Evolutionary conservation across 1,284 basidiomycete genomes (phyloP), one percentile per base, ranked within the genome.

Genomic region (Macrocystidia cucumis): DNA sequence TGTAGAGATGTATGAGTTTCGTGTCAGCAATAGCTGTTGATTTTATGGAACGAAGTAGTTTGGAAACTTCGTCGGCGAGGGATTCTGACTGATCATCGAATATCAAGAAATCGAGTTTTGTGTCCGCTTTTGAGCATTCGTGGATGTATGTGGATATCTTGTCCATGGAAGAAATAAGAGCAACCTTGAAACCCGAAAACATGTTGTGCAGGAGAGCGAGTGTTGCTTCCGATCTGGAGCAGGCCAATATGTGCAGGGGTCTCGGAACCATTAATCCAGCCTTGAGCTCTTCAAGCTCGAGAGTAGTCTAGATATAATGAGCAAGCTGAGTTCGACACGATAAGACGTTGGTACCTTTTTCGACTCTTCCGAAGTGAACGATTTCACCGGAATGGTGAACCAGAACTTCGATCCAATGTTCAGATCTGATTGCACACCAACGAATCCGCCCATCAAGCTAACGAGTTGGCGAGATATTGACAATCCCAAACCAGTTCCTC

Each of bases 401-500:
- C 74, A 81, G 51, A 83, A 83, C 35, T 62, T 67, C 1, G 78
- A 80, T 2, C 80, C 79, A 33, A 68, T 59, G 34, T 72, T 67
- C 8, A 77, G 56, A 41, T 80, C 71, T 1, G 78, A 81, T 12
- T 74, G 62, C 2, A 83, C 77, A 9, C 76, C 78, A 34, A 85
- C 82, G 3, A 66, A 70, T 12, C 80, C 80, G 14, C 74, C 73
- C 72, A 83, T 78, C n/a, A 83, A 63, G 45, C 78, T 77, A 21
- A 82, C 78, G 12, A 85, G 59, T 44, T 81, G 75, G 5, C 76
- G 68, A 7, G 79, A 83, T 41, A 85, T 85, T 5, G 77, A 80
- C 11, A 84, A 55, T 13, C 80, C 80, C 9, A 84, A 51, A n/a
- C 78, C 77, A 11, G 78, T 81, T 4, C 78, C 78, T 35, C 80